A percentile compares a stretch with the other conserved stretches of the same genome.
These are phyloP conservation scores for Fraxinus xanthoxyloides DNA, from an alignment of 305 asterid genomes.

Conservation along the genomic window DNA sequence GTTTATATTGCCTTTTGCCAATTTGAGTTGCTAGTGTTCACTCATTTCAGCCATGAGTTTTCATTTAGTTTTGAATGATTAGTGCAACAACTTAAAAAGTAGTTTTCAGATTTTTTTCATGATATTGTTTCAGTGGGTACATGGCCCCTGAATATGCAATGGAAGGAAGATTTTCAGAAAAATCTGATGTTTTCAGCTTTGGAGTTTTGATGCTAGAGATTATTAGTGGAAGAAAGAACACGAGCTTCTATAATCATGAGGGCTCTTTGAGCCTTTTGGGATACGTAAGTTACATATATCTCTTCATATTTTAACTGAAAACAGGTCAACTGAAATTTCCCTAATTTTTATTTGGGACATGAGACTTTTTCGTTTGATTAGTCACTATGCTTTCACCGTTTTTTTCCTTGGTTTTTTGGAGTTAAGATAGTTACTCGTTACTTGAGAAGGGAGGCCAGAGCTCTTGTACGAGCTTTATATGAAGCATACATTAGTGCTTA, in stretches of 20 bases:
- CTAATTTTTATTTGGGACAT: neutral
- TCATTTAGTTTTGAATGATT: neutral
- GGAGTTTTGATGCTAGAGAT: constrained; percentile 55
- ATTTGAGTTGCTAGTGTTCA: neutral
- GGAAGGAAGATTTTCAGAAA: constrained; percentile 57
- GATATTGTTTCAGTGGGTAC: constrained; percentile 45
- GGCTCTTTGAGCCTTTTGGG: constrained; percentile 46
- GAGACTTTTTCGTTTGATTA: neutral
- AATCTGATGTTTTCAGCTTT: constrained; percentile 53
- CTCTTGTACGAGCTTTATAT: neutral
- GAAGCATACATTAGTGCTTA: neutral
- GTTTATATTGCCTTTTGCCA: constrained; percentile 15
- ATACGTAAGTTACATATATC: constrained; percentile 32
- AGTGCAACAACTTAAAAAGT: neutral
- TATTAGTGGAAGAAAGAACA: constrained; percentile 41
- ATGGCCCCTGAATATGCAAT: constrained; percentile 57
- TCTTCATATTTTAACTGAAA: neutral
- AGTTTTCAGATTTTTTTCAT: neutral
- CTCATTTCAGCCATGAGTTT: neutral
- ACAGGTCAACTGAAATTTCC: neutral
- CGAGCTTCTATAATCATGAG: constrained; percentile 31
- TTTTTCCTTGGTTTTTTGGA: neutral
- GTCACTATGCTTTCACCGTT: neutral
- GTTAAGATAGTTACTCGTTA: neutral
- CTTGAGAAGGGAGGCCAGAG: neutral